Evolutionary conservation across 306 rosid genomes (phyloP), one percentile per base, ranked within the genome.

Genomic region (Lathyrus sativus): DNA sequence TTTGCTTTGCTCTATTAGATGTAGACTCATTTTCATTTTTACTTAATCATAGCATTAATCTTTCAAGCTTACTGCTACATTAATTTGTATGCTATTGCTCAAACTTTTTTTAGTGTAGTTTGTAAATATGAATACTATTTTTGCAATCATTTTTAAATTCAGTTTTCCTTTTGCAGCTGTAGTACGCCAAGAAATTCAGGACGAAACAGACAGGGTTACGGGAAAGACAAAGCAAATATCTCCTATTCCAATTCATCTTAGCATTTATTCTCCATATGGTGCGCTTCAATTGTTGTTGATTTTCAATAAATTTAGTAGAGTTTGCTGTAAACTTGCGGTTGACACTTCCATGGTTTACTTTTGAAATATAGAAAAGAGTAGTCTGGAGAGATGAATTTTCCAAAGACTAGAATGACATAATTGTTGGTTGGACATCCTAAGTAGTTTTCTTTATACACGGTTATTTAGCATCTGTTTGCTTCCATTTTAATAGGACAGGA

Each of bases 201-300:
- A 93, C 2, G 99, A 93, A 85, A 93, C 99, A 62, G 99, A 93
- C 71, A 82, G 99, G 78, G 53, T 90, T 19, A 93, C 96, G 0
- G 99, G 97, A 71, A 90, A 74, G 86, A 17, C 95, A 11, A 93
- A 90, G 76, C 91, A 85, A 78, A 93, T 93, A 59, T 93, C 99
- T 76, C 87, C 90, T 70, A 70, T 93, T 76, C 99, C 99, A 51
- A 93, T 93, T 74, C 99, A 93, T 80, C 97, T 93, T 55, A 93
- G 99, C 71, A 93, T 93, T 86, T 90, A 90, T 81, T 93, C 99
- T 60, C 89, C 99, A 42, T 49, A 90, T 45, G 99, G 99, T 93
- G 66, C 42, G 87, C 80, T 67, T 9, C 54, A 39, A 42, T 46
- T 75, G 10, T 65, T 45, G 0, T 37, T 45, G 31, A 2, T 58